Conservation (phyloP, 2,329 filamentous ascomycete species). For the Leptographium procerum region DNA sequence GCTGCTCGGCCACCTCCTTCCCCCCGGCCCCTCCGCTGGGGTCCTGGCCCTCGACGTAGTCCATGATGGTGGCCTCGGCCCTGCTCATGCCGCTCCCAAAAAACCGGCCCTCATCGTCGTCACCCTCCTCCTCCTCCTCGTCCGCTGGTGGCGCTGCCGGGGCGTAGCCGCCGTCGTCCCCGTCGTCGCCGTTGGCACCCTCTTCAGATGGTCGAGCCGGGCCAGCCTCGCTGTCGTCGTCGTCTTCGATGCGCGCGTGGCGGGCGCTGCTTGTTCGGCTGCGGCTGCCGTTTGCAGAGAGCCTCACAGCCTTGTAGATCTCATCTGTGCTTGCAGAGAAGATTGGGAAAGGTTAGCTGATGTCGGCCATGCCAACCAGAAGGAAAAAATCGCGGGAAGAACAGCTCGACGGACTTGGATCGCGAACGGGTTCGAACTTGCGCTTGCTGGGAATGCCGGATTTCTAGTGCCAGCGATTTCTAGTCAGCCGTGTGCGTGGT, state of each 20-base stretch:
- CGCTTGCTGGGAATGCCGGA: conserved; percentile 45
- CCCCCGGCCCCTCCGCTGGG: conserved; percentile 37
- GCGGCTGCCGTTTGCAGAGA: conserved; percentile 29
- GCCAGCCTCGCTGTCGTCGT: conserved; percentile 34
- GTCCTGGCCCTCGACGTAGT: conserved; percentile 64
- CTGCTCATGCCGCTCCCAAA: conserved; percentile 84
- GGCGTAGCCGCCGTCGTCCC: conserved; percentile 36
- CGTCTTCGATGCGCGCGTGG: conserved; percentile 33
- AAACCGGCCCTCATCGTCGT: conserved; percentile 89
- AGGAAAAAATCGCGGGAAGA: neutral
- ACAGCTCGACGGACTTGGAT: conserved; percentile 43
- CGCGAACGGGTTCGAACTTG: conserved; percentile 49
- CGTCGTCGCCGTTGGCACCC: conserved; percentile 31
- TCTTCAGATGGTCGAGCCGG: conserved; percentile 38
- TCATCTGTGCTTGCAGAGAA: conserved; percentile 32
- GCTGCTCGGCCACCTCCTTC: conserved; percentile 32
- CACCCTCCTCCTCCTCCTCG: conserved; percentile 32
- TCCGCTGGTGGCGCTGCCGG: conserved; percentile 29
- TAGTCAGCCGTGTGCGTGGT: too few species aligned
- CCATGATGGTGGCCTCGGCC: conserved; percentile 70
- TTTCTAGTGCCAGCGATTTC: conserved; percentile 18
- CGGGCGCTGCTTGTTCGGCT: conserved; percentile 29
- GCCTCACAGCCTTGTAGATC: conserved; percentile 52
- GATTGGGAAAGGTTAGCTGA: neutral
- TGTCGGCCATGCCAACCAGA: neutral